phyloP scores from a whole-genome alignment of 2,329 filamentous ascomycete species.

The Talaromyces sp. region DNA sequence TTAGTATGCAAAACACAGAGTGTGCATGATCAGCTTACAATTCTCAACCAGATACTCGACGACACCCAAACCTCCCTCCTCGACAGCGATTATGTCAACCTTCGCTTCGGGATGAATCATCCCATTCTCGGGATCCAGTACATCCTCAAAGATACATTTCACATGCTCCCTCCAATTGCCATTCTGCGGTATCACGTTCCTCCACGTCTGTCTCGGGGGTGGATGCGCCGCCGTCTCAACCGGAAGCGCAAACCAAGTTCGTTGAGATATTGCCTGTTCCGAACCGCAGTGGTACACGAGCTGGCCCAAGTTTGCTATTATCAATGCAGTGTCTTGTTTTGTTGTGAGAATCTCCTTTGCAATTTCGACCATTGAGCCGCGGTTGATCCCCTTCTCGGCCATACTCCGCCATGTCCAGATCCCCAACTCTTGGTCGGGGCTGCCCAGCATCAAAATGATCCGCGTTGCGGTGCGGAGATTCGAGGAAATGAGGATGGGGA shows the following conservation, averaged over 20 bases:
- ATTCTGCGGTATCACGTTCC: conserved; percentile 64
- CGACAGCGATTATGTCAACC: conserved; percentile 68
- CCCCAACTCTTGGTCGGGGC: conserved; percentile 67
- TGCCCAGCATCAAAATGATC: conserved; percentile 71
- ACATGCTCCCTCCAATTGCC: conserved; percentile 59
- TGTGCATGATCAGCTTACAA: conserved; percentile 41
- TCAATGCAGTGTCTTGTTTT: conserved; percentile 42
- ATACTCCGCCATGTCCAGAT: conserved; percentile 67
- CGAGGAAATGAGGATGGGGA: conserved; percentile 64
- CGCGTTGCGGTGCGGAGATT: conserved; percentile 57
- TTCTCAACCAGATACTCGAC: conserved; percentile 57
- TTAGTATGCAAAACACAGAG: not conserved
- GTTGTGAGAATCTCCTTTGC: conserved; percentile 45
- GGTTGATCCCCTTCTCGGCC: conserved; percentile 61
- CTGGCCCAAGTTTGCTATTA: conserved; percentile 76
- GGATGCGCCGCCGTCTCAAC: conserved; percentile 61
- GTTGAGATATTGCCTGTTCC: conserved; percentile 56
- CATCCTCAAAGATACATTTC: conserved; percentile 60
- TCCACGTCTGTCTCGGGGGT: conserved; percentile 47
- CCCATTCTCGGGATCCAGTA: conserved; percentile 47
- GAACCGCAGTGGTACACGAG: conserved; percentile 69
- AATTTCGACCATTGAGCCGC: conserved; percentile 67
- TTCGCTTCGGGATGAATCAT: conserved; percentile 50
- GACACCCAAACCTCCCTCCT: conserved; percentile 60
- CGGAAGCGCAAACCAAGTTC: conserved; percentile 57